Evolutionary conservation across 768 basidiomycete species (phyloP), one percentile per base, ranked within the genome.

Genomic region (Podaxis sp.): DNA sequence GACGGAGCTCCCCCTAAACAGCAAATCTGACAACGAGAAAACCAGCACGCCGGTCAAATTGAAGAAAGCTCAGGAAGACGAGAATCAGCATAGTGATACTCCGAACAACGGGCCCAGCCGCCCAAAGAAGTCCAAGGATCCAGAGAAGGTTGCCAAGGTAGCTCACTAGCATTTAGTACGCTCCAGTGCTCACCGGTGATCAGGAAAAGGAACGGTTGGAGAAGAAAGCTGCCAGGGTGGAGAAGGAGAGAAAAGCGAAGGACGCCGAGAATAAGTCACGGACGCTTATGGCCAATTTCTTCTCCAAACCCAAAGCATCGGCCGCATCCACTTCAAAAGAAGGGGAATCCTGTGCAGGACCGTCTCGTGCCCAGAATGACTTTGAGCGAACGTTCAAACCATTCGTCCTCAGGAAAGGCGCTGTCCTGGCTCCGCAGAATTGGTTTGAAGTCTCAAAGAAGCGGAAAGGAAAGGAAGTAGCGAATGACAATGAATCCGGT

Each of bases 381-480:
- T 96, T 93, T 67, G 82, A 88, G 58, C 84, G 77, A 67, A 79
- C 80, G 0, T 97, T 97, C 78, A 88, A 84, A 67, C 88, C 93
- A 1, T 96, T 94, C 71, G 79, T 84, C 4, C 67, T 91, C 63
- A 93, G 90, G 78, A 93, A 90, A 69, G 91, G 86, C 64, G 83
- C 85, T 4, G 77, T 80, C 28, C 68, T 95, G 17, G 93, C 93
- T 2, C 90, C 90, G 0, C 69, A 80, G 41, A 95, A 95, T 67
- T 86, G 85, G 80, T 93, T 91, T 74, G 68, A 74, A 60, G 73
- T 67, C 36, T 66, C 74, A 40, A 75, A 72, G 63, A 74, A 68
- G 58, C 66, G 64, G 50, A 72, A 68, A 60, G 66, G 67, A 15
- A 64, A 64, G 54, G 36, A 65, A 37, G 28, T 52, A 56, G 64